These are phyloP conservation scores for Nicotiana tabacum DNA, from an alignment of 257 asterid genomes.

Conservation along the genomic window DNA sequence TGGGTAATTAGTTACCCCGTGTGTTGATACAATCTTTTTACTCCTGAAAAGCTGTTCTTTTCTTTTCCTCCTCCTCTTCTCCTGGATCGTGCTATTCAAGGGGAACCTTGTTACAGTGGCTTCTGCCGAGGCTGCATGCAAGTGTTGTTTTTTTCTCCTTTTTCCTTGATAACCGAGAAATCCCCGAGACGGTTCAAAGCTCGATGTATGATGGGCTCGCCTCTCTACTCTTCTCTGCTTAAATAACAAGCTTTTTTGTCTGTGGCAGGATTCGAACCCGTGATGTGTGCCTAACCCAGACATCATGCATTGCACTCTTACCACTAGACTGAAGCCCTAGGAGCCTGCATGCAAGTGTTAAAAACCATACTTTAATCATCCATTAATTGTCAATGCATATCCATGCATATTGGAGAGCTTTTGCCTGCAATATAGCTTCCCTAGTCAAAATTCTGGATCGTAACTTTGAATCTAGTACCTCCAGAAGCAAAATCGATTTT, in stretches of 20 bases:
- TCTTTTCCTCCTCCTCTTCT: not conserved
- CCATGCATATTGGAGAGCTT: not conserved
- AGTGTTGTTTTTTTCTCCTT: not conserved
- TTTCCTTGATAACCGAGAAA: too few species aligned
- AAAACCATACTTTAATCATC: not conserved
- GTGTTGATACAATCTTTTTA: not conserved
- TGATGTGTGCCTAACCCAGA: too few species aligned
- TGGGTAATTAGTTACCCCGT: not conserved
- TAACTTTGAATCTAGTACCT: not conserved
- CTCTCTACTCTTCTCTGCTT: too few species aligned
- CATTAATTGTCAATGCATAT: not conserved
- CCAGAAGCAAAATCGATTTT: not conserved
- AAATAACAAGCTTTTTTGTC: too few species aligned
- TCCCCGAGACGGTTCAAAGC: too few species aligned
- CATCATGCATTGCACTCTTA: too few species aligned
- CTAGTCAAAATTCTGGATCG: not conserved
- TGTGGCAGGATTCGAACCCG: too few species aligned
- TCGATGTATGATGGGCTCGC: too few species aligned
- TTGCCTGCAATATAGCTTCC: not conserved
- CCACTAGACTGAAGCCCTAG: too few species aligned
- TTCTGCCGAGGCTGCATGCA: not conserved
- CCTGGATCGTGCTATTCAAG: not conserved
- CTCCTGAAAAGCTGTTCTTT: not conserved
- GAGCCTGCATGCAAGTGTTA: constrained; percentile 3
- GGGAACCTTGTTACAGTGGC: not conserved